Evolutionary conservation across 2,329 filamentous ascomycete species (phyloP), one percentile per base, ranked within the genome.

Genomic region (Talaromyces rugulosus): DNA sequence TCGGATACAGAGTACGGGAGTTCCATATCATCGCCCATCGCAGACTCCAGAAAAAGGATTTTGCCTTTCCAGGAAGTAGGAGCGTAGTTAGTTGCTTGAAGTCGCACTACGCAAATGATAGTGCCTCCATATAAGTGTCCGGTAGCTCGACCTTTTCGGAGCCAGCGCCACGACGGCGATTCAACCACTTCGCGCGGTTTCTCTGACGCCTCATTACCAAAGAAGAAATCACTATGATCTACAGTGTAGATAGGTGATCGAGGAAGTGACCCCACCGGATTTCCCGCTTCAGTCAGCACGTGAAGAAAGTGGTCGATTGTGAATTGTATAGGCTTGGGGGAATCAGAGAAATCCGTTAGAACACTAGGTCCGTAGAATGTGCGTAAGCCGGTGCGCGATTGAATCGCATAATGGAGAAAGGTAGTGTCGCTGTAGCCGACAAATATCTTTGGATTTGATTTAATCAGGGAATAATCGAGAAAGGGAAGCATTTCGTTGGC

Each of bases 81-180:
- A 34, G 31, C 18, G 16, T 33, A 55, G n/a, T 18, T 7, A 3
- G 31, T 40, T 8, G 31, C 54, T 4, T 16, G 16, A 3, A 56
- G 23, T 23, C 27, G 31, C 31, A 40, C 14, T 1, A 56, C 27
- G 14, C n/a, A 18, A 14, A 9, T 78, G 68, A 61, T 77, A 74
- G 14, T 74, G 66, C 5, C 76, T 72, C 5, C 68, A 61, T 78
- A 79, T 77, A 66, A 77, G 71, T 0, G 76, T 74, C 3, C 67
- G 66, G 34, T 80, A 8, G 62, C 64, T 18, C 9, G 44, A 44
- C 65, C 67, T 18, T 16, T 5, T 27, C 63, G 59, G 12, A 66
- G 27, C 62, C 61, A 47, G 5, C 65, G 67, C 40, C 51, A 59
- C 9, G 64, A 65, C 60, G 59, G 54, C n/a, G 54, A 40, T 3